These are phyloP conservation scores for Eucalyptus tenuipes DNA, from an alignment of 345 rosid genomes.

Conservation along the genomic window DNA sequence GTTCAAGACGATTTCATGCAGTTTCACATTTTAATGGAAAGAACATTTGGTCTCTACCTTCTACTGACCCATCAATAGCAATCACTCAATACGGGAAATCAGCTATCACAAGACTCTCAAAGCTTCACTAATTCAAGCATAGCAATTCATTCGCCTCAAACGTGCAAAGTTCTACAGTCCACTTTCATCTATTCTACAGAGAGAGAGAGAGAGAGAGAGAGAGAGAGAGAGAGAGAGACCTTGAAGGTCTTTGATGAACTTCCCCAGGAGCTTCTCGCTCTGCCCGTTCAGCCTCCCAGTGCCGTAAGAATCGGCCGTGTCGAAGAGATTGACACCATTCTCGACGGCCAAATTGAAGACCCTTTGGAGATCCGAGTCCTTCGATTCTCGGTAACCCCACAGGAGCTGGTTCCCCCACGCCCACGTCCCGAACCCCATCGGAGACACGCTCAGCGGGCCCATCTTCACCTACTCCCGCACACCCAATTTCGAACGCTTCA, in stretches of 20 bases:
- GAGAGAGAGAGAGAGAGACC: conserved; percentile 8
- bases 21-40: not conserved
- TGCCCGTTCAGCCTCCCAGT: conserved; percentile 81
- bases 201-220: not conserved
- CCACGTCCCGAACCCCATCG: conserved; percentile 98
- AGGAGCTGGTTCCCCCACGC: conserved; percentile 97
- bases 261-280: conserved; percentile 83
- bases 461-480: conserved; percentile 40
- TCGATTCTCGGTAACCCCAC: conserved; percentile 79
- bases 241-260: conserved; percentile 53
- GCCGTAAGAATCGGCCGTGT: conserved; percentile 94
- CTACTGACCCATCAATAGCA: not conserved
- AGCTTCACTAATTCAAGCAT: not conserved
- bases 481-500: not conserved
- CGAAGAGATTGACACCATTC: conserved; percentile 76
- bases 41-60: not conserved
- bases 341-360: conserved; percentile 64
- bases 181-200: not conserved
- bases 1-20: not conserved
- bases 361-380: conserved; percentile 74
- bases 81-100: not conserved
- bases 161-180: not conserved
- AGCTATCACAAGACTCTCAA: not conserved
- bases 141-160: not conserved
- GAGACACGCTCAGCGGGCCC: conserved; percentile 83